Base-by-base conservation (phyloP, 129 eudicot genomes). In the Dittrichia graveolens region DNA sequence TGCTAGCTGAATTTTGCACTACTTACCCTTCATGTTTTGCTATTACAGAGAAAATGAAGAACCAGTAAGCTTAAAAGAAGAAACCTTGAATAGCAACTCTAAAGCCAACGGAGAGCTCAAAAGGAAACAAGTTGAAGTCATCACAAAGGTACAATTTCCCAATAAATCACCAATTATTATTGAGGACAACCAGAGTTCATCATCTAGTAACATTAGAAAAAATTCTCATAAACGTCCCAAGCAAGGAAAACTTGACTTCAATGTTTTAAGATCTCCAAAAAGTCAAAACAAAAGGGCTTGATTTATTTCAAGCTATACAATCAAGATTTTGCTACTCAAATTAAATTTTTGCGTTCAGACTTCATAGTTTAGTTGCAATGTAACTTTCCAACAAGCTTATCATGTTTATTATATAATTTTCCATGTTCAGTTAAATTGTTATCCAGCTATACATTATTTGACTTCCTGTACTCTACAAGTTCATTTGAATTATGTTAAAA, bases 221-320 rank as follows among this genome's bases (percentile, higher is more conserved):
- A 61, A 72, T 24, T 82, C 88, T 75, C 78, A 80, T 11, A 86
- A 89, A 76, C 78, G 79, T 63, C 62, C 61, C 12, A 85, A 88
- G 83, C 85, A 77, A 16, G 93, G 83, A 57, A 89, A 87, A 81
- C 71, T 89, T 0, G 96, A 86, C 55, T 89, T 81, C 77, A 86
- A 79, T 78, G 90, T 89, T 67, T 82, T 89, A 57, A 80, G 91
- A 75, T 86, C 88, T 78, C 80, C 86, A 11, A 86, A 89, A 48
- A 56, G 65, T 80, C 90, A 70, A 47, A 76, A n/a, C 83, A 82
- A 79, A 67, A 86, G 46, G 67, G 55, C 48, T 7, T 80, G 69
- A 69, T 80, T 44, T 45, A 7, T 74, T 75, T 63, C 77, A 75
- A 53, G 77, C 62, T 69, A 50, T 24, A 39, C 38, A 39, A 9